Evolutionary conservation across 169 alveolate species (phyloP), one percentile per base, ranked within the genome.

Genomic region (Besnoitia besnoiti): DNA sequence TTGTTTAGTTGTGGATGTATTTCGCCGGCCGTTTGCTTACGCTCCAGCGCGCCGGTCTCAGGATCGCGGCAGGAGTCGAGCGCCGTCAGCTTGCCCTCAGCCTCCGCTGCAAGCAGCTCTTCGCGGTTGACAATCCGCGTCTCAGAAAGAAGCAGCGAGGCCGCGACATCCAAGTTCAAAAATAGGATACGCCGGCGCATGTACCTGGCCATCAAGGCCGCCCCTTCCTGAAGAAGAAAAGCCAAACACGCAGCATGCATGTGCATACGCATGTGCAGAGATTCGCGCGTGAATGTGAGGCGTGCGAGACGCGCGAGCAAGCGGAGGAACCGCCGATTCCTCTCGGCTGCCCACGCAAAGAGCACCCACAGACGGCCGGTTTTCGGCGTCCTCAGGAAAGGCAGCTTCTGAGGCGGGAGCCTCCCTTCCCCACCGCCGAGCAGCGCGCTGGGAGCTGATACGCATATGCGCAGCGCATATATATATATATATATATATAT

Each of bases 151-250:
- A 91, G 88, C 84, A 91, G 80, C 8, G 62, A 35, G 37, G 91
- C 87, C 1, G 91, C 94, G 24, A 85, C 85, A 39, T 44, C 89
- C 51, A 91, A 50, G 40, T 90, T 91, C 30, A 84, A 84, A 67
- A 91, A 91, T 21, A 91, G n/a, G 0, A 91, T 73, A 50, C 94
- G 94, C 76, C 94, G 80, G 49, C 94, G 73, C 94, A 91, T 84
- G 50, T 61, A 91, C 59, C 73, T 62, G n/a, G 82, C 87, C 91
- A 91, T 91, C 50, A 91, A 35, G 39, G 94, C 85, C 10, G 91
- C 94, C 30, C 94, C 94, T 62, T 91, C 94, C 94, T 91, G 87
- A 44, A 10, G 19, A 37, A 42, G 49, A 8, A 30, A 37, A 76
- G 50, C 55, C 35, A 16, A 37, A 27, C 12, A 10, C 7, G 24